Percentiles rank a stretch among this genome's conserved stretches.
phyloP scores from a whole-genome alignment of 495 filamentous ascomycete genomes.

The Cenococcum geophilum region DNA sequence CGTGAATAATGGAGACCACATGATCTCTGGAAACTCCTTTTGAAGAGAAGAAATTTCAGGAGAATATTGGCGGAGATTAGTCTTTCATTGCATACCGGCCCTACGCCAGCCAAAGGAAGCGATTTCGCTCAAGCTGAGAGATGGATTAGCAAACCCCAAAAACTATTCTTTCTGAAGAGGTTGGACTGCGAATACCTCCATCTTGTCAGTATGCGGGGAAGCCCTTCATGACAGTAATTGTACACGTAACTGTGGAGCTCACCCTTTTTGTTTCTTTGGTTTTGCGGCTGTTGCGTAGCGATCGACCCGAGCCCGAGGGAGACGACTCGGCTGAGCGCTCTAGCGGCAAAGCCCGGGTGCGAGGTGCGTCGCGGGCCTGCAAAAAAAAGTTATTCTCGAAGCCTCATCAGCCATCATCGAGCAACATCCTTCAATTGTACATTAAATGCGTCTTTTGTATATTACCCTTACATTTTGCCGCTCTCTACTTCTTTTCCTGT shows the following conservation, averaged over 20 bases:
- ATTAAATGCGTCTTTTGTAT: slow-evolving; percentile 30
- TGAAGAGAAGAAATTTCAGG: neutral
- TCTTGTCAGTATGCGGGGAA: neutral
- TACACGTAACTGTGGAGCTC: too few species aligned
- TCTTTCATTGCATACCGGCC: neutral
- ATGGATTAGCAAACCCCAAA: neutral
- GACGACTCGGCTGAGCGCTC: slow-evolving; percentile 9
- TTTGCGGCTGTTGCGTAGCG: slow-evolving; percentile 11
- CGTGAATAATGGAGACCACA: neutral
- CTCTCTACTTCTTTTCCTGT: slow-evolving; percentile 16
- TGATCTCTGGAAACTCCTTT: neutral
- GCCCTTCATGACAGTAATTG: neutral
- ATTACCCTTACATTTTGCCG: slow-evolving; percentile 8
- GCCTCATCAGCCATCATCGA: neutral
- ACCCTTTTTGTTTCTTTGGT: neutral
- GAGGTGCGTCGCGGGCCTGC: neutral
- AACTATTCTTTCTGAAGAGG: neutral
- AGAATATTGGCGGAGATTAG: neutral
- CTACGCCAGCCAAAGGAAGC: neutral
- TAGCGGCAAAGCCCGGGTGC: neutral
- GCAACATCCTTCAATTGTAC: slow-evolving; percentile 13
- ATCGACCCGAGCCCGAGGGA: slow-evolving; percentile 5
- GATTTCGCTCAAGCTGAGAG: too few species aligned
- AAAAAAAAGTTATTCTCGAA: slow-evolving; percentile 11
- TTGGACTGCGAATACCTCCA: neutral